A percentile compares a stretch with the other conserved stretches of the same genome.
phyloP scores from a whole-genome alignment of 352 stramenopile species.

The Globisporangium irregulare region DNA sequence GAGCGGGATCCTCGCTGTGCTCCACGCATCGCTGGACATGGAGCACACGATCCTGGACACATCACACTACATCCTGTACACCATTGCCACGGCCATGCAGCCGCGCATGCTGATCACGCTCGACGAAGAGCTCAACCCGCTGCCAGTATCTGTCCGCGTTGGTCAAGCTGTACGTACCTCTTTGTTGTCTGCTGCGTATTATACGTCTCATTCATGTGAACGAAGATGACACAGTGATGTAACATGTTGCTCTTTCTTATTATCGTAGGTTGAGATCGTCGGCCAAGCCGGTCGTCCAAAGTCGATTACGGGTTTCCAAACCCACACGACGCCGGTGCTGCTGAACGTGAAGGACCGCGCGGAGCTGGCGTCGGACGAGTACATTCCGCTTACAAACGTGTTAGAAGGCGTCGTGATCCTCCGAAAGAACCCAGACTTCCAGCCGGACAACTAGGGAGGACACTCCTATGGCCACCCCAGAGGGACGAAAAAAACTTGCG shows the following conservation, averaged over 20 bases:
- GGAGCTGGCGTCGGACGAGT: conserved; percentile 98
- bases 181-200: conserved; percentile 2
- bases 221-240: background rate
- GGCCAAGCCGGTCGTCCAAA: conserved; percentile 98
- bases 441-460: conserved; percentile 65
- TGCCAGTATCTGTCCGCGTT: conserved; percentile 97
- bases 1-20: conserved; percentile 93
- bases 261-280: conserved; percentile 93
- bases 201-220: background rate
- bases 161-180: conserved; percentile 90
- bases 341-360: conserved; percentile 97
- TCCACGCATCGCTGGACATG: conserved; percentile 96
- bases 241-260: background rate
- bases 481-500: conserved; percentile 1
- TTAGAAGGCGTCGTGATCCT: conserved; percentile 99
- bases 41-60: conserved; percentile 98
- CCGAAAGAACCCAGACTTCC: conserved; percentile 95
- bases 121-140: conserved; percentile 95
- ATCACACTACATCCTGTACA: conserved; percentile 98
- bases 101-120: conserved; percentile 98
- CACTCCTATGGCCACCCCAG: background rate
- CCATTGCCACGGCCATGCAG: conserved; percentile 97
- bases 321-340: conserved; percentile 98
- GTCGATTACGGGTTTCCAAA: conserved; percentile 99
- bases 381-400: conserved; percentile 93